Evolutionary conservation across 371 early-diverging fungal species (phyloP), one percentile per base, ranked within the genome.

Genomic region (Nematocida ausubeli): DNA sequence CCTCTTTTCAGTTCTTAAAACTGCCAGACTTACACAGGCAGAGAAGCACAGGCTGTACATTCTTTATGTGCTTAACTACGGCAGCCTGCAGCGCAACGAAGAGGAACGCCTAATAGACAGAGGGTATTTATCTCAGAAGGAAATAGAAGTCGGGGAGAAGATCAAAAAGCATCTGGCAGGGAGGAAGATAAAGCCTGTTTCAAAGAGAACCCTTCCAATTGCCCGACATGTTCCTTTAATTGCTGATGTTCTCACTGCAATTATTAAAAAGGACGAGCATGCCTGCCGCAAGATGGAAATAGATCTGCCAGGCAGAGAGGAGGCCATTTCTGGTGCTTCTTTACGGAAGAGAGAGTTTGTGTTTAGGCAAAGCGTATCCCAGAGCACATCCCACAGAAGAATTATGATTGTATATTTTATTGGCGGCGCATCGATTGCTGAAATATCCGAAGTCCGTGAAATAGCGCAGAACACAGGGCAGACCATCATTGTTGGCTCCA

Each of bases 31-130:
- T 3, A 75, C 62, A 7, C 44, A 69, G 64, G 26, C 78, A 49
- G 85, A 86, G 49, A 85, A 81, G 69, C 24, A 66, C 64, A 52
- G 86, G 28, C 52, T 86, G 37, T 70, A 80, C 24, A 49, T 82
- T 40, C 80, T 85, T 19, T 67, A 81, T 35, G 68, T 80, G 22
- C 32, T 60, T 19, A 79, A 63, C 47, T 69, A 71, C 14, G 40
- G 69, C 19, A 35, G 44, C 19, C 37, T 83, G 28, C 55, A 64
- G 26, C 34, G 65, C 19, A 82, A 73, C 3, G 83, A 84, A 63
- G 22, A 50, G 50, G 56, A 40, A 14, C 40, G 47, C 14, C 22
- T 86, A 22, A 69, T 62, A 14, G 62, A 80, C 28, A 4, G 63
- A 16, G 58, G 60, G 19, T 65, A 65, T 14, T 64, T 84, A 28